A percentile compares a stretch with the other conserved stretches of the same genome.
These are phyloP conservation scores for Lonicera japonica DNA, from an alignment of 129 eudicot species.

Conservation along the genomic window DNA sequence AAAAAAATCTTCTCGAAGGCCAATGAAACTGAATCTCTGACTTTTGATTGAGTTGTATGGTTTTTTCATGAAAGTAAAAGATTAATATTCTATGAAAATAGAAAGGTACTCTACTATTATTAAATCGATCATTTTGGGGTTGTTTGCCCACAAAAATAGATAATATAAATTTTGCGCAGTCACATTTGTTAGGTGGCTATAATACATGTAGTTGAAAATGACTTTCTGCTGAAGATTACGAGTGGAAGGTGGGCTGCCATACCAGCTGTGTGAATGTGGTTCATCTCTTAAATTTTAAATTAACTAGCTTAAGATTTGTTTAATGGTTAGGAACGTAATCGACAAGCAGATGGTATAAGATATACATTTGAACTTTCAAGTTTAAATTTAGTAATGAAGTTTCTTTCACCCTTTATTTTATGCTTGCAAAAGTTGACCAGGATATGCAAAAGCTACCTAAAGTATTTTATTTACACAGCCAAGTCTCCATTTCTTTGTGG, in stretches of 20 bases:
- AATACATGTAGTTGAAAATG: slow-evolving; percentile 8
- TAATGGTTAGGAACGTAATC: slow-evolving; percentile 3
- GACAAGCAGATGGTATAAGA: neutral
- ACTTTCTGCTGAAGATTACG: neutral
- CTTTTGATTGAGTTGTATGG: neutral
- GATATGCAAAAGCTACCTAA: slow-evolving; percentile 20
- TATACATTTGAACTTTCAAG: neutral
- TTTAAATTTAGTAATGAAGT: neutral
- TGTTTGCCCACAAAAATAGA: slow-evolving; percentile 15
- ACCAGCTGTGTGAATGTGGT: slow-evolving; percentile 4
- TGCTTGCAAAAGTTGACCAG: slow-evolving; percentile 17
- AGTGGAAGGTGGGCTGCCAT: slow-evolving; percentile 2
- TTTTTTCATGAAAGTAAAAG: neutral
- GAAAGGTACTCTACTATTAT: neutral
- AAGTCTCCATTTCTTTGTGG: neutral
- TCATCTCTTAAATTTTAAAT: neutral
- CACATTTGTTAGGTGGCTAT: neutral
- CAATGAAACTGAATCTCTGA: neutral
- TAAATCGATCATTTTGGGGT: neutral
- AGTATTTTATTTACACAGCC: neutral
- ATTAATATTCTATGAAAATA: neutral
- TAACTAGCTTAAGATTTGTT: neutral
- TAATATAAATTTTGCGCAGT: neutral
- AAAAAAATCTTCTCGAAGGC: too few relatives aligned
- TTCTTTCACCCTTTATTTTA: neutral